phyloP scores from a whole-genome alignment of 169 alveolate species.

The Plasmodium yoelii region DNA sequence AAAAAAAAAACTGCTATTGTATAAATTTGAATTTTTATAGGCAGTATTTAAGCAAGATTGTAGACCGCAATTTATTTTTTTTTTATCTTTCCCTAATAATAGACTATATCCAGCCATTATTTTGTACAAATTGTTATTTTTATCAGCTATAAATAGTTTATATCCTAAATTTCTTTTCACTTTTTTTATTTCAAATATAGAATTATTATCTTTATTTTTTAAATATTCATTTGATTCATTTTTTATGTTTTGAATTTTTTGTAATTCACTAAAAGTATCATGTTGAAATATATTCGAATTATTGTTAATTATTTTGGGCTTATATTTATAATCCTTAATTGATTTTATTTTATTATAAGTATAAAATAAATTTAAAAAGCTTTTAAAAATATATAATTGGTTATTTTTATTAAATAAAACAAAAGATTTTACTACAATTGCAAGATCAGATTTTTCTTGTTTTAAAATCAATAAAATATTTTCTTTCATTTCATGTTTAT shows the following conservation, averaged over 20 bases:
- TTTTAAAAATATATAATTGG: background rate
- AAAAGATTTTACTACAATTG: no score
- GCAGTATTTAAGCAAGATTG: no score
- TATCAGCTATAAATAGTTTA: conserved; percentile 31
- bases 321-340: conserved; percentile 45
- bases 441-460: no score
- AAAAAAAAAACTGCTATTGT: conserved; percentile 19
- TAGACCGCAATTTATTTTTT: background rate
- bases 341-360: conserved; percentile 21
- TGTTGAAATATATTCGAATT: background rate
- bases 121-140: conserved; percentile 10
- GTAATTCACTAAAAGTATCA: conserved; percentile 13
- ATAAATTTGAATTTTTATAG: background rate
- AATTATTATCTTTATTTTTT: background rate
- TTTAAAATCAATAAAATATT: no score
- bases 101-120: conserved; percentile 23
- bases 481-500: no score
- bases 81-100: background rate
- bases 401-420: no score
- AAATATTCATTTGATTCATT: background rate
- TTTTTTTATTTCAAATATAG: conserved; percentile 34
- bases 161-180: conserved; percentile 13
- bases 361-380: background rate
- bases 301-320: conserved; percentile 7
- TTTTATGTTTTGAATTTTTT: background rate